phyloP scores from a whole-genome alignment of 1,139 yeast genomes.

The Hyphopichia pseudoburtonii region DNA sequence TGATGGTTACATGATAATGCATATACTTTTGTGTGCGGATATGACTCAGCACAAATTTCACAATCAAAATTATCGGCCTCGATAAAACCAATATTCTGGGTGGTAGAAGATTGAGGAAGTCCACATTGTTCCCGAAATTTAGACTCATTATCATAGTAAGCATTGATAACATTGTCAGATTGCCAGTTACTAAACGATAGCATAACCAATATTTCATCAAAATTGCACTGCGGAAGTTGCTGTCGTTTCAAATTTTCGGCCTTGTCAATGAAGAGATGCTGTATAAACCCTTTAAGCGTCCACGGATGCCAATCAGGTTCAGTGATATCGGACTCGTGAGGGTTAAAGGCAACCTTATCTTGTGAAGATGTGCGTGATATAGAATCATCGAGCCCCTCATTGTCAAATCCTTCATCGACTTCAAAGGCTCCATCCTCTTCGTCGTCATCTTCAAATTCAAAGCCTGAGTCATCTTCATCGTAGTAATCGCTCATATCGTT shows the following conservation, averaged over 20 bases:
- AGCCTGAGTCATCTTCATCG: slow-evolving; percentile 14
- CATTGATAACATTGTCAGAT: slow-evolving; percentile 66
- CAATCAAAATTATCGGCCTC: slow-evolving; percentile 44
- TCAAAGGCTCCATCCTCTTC: slow-evolving; percentile 19
- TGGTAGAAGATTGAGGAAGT: slow-evolving; percentile 20
- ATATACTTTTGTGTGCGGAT: slow-evolving; percentile 41
- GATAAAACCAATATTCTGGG: slow-evolving; percentile 6
- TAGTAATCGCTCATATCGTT: too few species aligned
- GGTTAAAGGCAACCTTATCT: too few species aligned
- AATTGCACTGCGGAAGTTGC: slow-evolving; percentile 31
- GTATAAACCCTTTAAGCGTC: slow-evolving; percentile 26
- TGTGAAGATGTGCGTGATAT: too few species aligned
- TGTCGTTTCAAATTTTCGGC: slow-evolving; percentile 19
- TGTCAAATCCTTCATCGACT: too few species aligned
- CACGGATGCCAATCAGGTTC: slow-evolving; percentile 21
- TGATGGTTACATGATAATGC: slow-evolving; percentile 67
- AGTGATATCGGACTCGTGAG: not conserved
- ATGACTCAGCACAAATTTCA: slow-evolving; percentile 68
- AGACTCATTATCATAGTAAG: slow-evolving; percentile 56
- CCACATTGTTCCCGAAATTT: slow-evolving; percentile 52
- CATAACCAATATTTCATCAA: slow-evolving; percentile 49
- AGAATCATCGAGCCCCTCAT: too few species aligned
- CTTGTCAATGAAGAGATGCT: slow-evolving; percentile 17
- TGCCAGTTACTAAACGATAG: slow-evolving; percentile 72
- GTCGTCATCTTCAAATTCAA: slow-evolving; percentile 21